These are phyloP conservation scores for Candida sp. DNA, from an alignment of 1,139 yeast species.

Conservation along the genomic window DNA sequence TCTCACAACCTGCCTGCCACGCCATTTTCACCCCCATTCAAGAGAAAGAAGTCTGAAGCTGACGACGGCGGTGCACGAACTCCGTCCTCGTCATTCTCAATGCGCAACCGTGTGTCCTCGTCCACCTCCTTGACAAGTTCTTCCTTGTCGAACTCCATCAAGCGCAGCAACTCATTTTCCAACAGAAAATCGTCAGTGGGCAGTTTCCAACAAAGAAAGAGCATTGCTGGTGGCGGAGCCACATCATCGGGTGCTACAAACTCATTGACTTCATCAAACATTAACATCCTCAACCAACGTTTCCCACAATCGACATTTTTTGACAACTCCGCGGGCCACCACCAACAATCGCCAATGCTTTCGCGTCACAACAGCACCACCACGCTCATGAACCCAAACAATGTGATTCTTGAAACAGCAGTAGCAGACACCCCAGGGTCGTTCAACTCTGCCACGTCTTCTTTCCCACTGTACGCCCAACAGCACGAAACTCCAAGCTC, in stretches of 20 bases:
- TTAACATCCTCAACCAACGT: constrained; percentile 31
- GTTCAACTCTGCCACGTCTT: constrained; percentile 21
- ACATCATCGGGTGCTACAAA: constrained; percentile 13
- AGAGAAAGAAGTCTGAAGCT: constrained; percentile 47
- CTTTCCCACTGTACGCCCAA: constrained; percentile 14
- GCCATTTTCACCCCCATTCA: constrained; percentile 28
- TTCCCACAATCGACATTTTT: constrained; percentile 28
- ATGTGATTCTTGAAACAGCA: constrained; percentile 5
- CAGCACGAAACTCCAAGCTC: constrained; percentile 13
- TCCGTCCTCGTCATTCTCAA: constrained; percentile 10
- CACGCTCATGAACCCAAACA: constrained; percentile 13
- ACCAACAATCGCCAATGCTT: constrained; percentile 14
- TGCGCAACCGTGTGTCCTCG: constrained; percentile 14
- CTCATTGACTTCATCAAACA: constrained; percentile 33
- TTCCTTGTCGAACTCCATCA: constrained; percentile 18
- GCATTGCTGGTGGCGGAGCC: constrained; percentile 1
- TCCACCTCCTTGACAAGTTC: constrained; percentile 17
- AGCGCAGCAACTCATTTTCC: constrained; percentile 15
- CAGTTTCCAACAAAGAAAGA: constrained; percentile 13
- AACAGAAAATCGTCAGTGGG: constrained; percentile 21
- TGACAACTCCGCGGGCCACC: constrained; percentile 22
- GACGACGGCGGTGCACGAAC: constrained; percentile 13
- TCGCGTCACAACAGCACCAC: constrained; percentile 17
- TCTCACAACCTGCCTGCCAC: constrained; percentile 24
- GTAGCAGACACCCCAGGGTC: constrained; percentile 28